A percentile compares a stretch with the other conserved stretches of the same genome.
phyloP scores from a whole-genome alignment of 352 stramenopile species.

The Blastocystis sp. region DNA sequence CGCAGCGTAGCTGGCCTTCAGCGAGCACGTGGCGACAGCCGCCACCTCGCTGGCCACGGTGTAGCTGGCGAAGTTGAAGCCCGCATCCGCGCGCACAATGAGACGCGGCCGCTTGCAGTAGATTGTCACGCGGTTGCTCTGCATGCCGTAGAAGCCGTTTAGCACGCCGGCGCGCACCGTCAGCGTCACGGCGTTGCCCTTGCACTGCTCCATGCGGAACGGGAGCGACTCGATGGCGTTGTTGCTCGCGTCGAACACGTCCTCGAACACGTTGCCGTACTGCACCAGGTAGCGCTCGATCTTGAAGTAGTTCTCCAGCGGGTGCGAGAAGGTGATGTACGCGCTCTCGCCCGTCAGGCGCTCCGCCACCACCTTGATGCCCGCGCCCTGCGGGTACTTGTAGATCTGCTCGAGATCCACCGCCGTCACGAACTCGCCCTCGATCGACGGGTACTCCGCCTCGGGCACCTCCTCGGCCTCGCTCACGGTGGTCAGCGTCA shows the following conservation, averaged over 20 bases:
- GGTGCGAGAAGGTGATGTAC: constrained; percentile 39
- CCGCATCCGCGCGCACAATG: background rate
- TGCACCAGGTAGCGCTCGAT: constrained; percentile 52
- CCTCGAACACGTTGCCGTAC: constrained; percentile 60
- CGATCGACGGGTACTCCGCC: background rate
- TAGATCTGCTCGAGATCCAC: constrained; percentile 63
- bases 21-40: constrained; percentile 15
- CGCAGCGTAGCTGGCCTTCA: background rate
- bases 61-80: constrained; percentile 41
- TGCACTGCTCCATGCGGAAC: constrained; percentile 58
- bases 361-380: constrained; percentile 50
- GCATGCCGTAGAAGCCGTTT: constrained; percentile 15
- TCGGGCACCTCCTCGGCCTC: background rate
- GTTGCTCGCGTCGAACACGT: background rate
- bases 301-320: constrained; percentile 65
- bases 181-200: constrained; percentile 10
- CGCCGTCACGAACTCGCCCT: constrained; percentile 33
- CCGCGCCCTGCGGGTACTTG: constrained; percentile 39
- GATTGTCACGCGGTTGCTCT: constrained; percentile 42
- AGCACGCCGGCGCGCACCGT: constrained; percentile 42
- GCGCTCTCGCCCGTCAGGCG: background rate
- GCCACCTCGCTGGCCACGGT: constrained; percentile 32
- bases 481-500: background rate
- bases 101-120: constrained; percentile 49
- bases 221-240: background rate